These are phyloP conservation scores for Jackrogersella multiformis DNA, from an alignment of 495 filamentous ascomycete species.

Conservation along the genomic window DNA sequence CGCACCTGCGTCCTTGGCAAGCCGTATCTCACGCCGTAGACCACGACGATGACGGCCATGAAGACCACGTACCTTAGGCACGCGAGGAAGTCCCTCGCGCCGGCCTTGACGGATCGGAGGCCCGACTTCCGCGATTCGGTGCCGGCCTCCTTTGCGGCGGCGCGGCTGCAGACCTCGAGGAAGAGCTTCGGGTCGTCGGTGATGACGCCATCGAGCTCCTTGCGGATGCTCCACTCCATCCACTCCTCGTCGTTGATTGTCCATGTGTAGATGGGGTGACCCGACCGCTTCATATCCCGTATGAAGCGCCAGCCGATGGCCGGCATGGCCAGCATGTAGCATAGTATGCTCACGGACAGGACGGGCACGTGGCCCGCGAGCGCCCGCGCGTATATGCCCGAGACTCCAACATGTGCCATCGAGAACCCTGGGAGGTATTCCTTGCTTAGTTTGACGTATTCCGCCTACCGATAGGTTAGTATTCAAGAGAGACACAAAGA, in stretches of 20 bases:
- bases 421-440: conserved; percentile 72
- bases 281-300: conserved; percentile 61
- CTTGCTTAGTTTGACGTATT: conserved; percentile 67
- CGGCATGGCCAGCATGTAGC: conserved; percentile 70
- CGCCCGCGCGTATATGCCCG: conserved; percentile 70
- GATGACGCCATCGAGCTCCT: conserved; percentile 50
- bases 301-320: conserved; percentile 67
- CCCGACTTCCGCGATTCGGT: too few species aligned
- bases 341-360: conserved; percentile 79
- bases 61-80: not conserved
- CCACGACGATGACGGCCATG: not conserved
- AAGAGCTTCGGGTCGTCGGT: conserved; percentile 65
- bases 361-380: conserved; percentile 68
- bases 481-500: not conserved
- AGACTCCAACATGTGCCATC: conserved; percentile 77
- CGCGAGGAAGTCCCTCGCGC: not conserved
- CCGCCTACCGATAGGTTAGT: conserved; percentile 51
- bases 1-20: conserved; percentile 22
- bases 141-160: conserved; percentile 1
- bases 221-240: conserved; percentile 75
- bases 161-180: conserved; percentile 52
- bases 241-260: conserved; percentile 78
- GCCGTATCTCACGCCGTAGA: conserved; percentile 12
- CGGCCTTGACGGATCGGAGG: not conserved
- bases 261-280: conserved; percentile 76